Evolutionary conservation across 495 filamentous ascomycete genomes (phyloP).

Genomic region (Extremus antarcticus): DNA sequence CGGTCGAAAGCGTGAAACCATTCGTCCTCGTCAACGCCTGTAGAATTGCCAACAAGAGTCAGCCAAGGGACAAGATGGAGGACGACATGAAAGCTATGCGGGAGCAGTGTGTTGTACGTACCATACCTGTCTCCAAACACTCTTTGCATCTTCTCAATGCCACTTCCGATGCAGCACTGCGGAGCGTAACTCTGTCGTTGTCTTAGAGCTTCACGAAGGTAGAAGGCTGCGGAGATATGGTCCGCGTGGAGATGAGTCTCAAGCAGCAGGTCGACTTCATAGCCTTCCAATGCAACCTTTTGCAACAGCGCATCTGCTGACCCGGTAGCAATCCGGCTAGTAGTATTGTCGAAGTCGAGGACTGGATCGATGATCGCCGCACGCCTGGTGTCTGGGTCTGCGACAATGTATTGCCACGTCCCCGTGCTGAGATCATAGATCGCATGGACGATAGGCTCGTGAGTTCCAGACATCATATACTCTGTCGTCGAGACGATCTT

Average conservation of each 20-base stretch:
- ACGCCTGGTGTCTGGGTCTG: constrained; percentile 35
- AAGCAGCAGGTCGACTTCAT: constrained; percentile 39
- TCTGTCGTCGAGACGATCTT: too few species aligned
- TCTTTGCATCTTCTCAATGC: constrained; percentile 42
- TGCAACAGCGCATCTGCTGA: constrained; percentile 41
- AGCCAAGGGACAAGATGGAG: too few species aligned
- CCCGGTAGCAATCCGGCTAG: constrained; percentile 35
- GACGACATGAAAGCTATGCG: too few species aligned
- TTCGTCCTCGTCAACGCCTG: constrained; percentile 28
- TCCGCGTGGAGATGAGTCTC: constrained; percentile 56
- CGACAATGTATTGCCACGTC: constrained; percentile 56
- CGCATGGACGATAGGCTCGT: constrained; percentile 28
- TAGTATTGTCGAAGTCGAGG: constrained; percentile 44
- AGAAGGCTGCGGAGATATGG: constrained; percentile 47
- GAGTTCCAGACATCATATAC: too few species aligned
- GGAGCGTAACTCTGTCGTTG: constrained; percentile 20
- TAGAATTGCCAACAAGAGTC: too few species aligned
- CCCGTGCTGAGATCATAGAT: constrained; percentile 36
- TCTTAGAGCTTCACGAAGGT: constrained; percentile 39
- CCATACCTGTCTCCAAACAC: constrained; percentile 40
- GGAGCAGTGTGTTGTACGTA: background rate
- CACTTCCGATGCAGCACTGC: constrained; percentile 42
- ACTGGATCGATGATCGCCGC: constrained; percentile 52
- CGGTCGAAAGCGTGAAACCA: constrained; percentile 39
- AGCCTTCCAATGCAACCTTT: constrained; percentile 34